These are phyloP conservation scores for Huiozyma naganishii DNA, from an alignment of 805 yeast species.

Conservation along the genomic window DNA sequence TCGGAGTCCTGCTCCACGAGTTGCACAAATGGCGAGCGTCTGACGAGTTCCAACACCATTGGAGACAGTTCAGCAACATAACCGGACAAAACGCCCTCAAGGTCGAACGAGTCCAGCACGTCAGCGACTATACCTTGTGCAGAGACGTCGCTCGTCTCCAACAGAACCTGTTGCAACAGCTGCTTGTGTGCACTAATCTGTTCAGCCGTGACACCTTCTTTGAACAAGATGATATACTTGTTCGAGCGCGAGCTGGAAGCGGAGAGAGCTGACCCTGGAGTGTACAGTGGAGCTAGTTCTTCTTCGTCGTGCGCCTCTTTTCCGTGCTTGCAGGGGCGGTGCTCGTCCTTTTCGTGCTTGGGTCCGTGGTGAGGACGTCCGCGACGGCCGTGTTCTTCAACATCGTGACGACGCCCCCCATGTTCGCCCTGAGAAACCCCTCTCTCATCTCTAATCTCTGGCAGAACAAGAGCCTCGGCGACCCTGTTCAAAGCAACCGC, in stretches of 20 bases:
- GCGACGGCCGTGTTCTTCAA: neutral
- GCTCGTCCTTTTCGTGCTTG: no score
- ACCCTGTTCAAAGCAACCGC: constrained; percentile 29
- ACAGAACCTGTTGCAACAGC: constrained; percentile 41
- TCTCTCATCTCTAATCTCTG: constrained; percentile 24
- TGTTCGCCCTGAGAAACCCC: constrained; percentile 10
- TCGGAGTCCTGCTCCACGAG: constrained; percentile 67
- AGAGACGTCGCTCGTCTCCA: constrained; percentile 2
- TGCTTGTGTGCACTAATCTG: constrained; percentile 55
- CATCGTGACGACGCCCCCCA: neutral
- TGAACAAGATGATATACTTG: constrained; percentile 80
- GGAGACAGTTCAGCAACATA: constrained; percentile 80
- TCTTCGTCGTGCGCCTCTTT: neutral
- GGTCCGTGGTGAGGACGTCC: neutral
- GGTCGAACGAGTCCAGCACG: constrained; percentile 47
- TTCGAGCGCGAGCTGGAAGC: constrained; percentile 45
- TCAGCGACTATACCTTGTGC: constrained; percentile 34
- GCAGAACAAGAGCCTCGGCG: constrained; percentile 52
- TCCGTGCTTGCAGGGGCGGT: neutral
- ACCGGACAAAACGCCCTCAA: constrained; percentile 54
- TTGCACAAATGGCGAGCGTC: constrained; percentile 52
- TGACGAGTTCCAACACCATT: constrained; percentile 61
- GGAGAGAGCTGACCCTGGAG: neutral
- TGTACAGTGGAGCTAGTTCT: constrained; percentile 34
- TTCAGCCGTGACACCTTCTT: constrained; percentile 45